A percentile compares a stretch with the other conserved stretches of the same genome.
Conservation (phyloP, 1,284 basidiomycete species). For the Rhizoctonia solani region DNA sequence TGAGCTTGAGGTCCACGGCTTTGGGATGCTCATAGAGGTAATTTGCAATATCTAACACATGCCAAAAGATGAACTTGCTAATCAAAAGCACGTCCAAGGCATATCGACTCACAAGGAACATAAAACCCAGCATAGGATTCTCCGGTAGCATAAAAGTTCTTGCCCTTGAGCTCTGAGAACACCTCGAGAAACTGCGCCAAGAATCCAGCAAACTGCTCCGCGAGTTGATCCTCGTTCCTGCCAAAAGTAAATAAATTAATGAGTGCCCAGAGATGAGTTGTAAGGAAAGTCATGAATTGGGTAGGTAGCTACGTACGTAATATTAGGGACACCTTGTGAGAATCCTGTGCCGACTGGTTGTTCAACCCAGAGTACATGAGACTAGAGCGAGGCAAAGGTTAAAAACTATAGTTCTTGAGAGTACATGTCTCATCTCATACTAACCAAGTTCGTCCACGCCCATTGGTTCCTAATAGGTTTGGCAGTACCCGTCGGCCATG, state of each 20-base stretch:
- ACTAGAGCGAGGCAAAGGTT: slow-evolving; percentile 42
- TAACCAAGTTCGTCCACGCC: slow-evolving; percentile 74
- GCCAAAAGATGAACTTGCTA: too few relatives aligned
- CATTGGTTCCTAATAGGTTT: slow-evolving; percentile 69
- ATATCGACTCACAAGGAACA: slow-evolving; percentile 54
- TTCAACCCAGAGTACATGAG: slow-evolving; percentile 79
- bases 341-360: slow-evolving; percentile 86
- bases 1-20: slow-evolving; percentile 58
- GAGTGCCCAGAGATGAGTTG: too few relatives aligned
- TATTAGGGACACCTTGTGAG: slow-evolving; percentile 70
- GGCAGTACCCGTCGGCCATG: slow-evolving; percentile 67
- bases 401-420: not conserved
- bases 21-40: slow-evolving; percentile 65
- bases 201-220: slow-evolving; percentile 66
- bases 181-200: slow-evolving; percentile 74
- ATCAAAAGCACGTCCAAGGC: too few relatives aligned
- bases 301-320: slow-evolving; percentile 49
- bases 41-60: slow-evolving; percentile 59
- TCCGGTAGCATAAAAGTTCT: slow-evolving; percentile 56
- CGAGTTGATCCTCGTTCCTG: slow-evolving; percentile 70
- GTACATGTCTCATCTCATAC: not conserved
- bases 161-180: slow-evolving; percentile 69
- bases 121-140: slow-evolving; percentile 66
- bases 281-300: not conserved
- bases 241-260: too few relatives aligned